These are phyloP conservation scores for Camelina neglecta DNA, from an alignment of 345 rosid genomes.

Conservation along the genomic window DNA sequence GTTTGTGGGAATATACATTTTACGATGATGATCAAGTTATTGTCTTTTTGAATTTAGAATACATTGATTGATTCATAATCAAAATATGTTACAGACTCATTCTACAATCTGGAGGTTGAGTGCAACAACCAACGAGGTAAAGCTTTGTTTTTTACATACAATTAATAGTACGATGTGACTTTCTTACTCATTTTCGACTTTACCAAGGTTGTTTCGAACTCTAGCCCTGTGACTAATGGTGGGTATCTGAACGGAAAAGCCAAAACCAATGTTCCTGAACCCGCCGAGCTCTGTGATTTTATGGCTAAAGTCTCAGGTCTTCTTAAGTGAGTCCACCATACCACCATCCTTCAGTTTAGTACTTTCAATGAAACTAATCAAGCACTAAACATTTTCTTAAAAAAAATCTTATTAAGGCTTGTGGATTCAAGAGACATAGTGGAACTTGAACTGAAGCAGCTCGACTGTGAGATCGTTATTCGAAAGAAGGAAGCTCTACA, in stretches of 20 bases:
- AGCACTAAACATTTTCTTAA: not conserved
- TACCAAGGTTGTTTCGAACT: slow-evolving; percentile 62
- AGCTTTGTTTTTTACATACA: slow-evolving; percentile 20
- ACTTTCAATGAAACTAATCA: not conserved
- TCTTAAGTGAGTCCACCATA: slow-evolving; percentile 66
- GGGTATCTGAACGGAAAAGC: slow-evolving; percentile 49
- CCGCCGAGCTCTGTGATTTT: slow-evolving; percentile 65
- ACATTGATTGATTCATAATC: not conserved
- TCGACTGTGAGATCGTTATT: slow-evolving; percentile 76
- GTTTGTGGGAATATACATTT: not conserved
- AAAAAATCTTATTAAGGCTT: slow-evolving; percentile 62
- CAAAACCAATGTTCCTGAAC: slow-evolving; percentile 57
- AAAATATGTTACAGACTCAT: slow-evolving; percentile 48
- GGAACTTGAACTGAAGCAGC: slow-evolving; percentile 88
- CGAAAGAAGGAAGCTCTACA: slow-evolving; percentile 89
- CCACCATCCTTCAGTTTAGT: slow-evolving; percentile 1
- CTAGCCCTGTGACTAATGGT: slow-evolving; percentile 46
- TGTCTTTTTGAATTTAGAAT: slow-evolving; percentile 11
- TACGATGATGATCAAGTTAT: slow-evolving; percentile 24
- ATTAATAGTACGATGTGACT: slow-evolving; percentile 1
- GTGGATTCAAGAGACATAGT: slow-evolving; percentile 89
- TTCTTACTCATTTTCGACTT: slow-evolving; percentile 19
- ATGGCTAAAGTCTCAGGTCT: slow-evolving; percentile 86
- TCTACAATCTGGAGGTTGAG: slow-evolving; percentile 48
- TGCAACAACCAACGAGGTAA: slow-evolving; percentile 70